These are phyloP conservation scores for Apiospora phragmitis DNA, from an alignment of 2,329 filamentous ascomycete genomes.

Conservation along the genomic window DNA sequence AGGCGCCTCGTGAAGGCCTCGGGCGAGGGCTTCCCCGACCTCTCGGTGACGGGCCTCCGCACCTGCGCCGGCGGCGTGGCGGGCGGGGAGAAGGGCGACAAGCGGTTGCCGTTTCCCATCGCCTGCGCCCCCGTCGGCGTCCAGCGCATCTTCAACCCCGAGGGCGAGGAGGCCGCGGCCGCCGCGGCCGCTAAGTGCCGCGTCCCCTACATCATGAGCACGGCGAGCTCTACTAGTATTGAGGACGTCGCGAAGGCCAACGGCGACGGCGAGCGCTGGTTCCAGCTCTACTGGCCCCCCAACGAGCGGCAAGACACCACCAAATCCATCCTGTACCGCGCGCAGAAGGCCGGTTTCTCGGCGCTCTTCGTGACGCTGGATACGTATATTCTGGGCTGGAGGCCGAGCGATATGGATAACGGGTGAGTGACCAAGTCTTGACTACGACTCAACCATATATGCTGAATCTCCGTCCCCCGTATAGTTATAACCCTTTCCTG, in stretches of 20 bases:
- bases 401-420: slow-evolving; percentile 28
- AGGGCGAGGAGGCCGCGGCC: slow-evolving; percentile 25
- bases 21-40: slow-evolving; percentile 18
- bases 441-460: slow-evolving; percentile 18
- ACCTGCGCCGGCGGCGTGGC: neutral
- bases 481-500: slow-evolving; percentile 28
- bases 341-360: slow-evolving; percentile 23
- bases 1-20: slow-evolving; percentile 20
- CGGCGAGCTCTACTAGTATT: slow-evolving; percentile 27
- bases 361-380: slow-evolving; percentile 28
- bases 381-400: slow-evolving; percentile 29
- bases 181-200: slow-evolving; percentile 20
- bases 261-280: slow-evolving; percentile 25
- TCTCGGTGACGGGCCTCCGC: slow-evolving; percentile 19
- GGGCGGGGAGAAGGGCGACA: neutral
- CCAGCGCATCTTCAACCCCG: slow-evolving; percentile 28
- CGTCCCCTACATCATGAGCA: slow-evolving; percentile 28
- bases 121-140: slow-evolving; percentile 28
- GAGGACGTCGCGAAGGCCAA: slow-evolving; percentile 29
- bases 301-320: slow-evolving; percentile 26
- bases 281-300: slow-evolving; percentile 30
- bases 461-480: neutral
- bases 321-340: slow-evolving; percentile 23
- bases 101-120: slow-evolving; percentile 22
- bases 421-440: slow-evolving; percentile 15